Percentiles rank a stretch among this genome's conserved stretches.
These are phyloP conservation scores for Linnemannia hyalina DNA, from an alignment of 192 early-diverging fungal genomes.

Conservation along the genomic window DNA sequence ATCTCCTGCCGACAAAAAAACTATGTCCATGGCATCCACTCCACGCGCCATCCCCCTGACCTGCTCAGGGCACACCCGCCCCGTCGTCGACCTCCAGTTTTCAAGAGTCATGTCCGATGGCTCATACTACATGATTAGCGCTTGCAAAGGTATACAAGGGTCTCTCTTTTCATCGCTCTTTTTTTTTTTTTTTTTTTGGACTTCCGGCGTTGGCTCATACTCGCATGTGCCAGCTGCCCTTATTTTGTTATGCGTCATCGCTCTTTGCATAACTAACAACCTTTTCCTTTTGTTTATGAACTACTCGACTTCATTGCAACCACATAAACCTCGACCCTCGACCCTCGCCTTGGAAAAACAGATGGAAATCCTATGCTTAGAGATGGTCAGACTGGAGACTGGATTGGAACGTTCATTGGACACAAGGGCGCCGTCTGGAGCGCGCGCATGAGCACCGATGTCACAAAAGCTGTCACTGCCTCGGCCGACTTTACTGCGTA, in stretches of 20 bases:
- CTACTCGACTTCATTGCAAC: neutral
- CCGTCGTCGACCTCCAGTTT: conserved; percentile 90
- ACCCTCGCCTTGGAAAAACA: conserved; percentile 15
- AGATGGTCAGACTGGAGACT: conserved; percentile 91
- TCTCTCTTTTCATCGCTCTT: neutral
- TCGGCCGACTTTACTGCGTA: conserved; percentile 93
- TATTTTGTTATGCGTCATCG: neutral
- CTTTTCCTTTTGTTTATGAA: neutral
- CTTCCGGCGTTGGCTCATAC: neutral
- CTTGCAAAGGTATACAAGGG: conserved; percentile 81
- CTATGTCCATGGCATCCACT: conserved; percentile 55
- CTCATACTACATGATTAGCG: conserved; percentile 84
- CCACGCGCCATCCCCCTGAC: conserved; percentile 81
- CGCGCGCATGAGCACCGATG: conserved; percentile 81
- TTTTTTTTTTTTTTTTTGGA: neutral
- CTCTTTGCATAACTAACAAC: conserved; percentile 4
- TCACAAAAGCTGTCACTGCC: conserved; percentile 88
- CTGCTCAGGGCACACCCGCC: conserved; percentile 91
- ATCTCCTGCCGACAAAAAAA: conserved; percentile 2
- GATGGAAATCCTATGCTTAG: conserved; percentile 91
- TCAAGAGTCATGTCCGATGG: conserved; percentile 80
- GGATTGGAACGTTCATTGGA: conserved; percentile 92
- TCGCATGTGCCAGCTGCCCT: neutral
- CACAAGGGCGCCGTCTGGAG: conserved; percentile 96
- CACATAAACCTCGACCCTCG: neutral